These are phyloP conservation scores for Nitzschia sp. DNA, from an alignment of 108 stramenopile species.

Conservation along the genomic window DNA sequence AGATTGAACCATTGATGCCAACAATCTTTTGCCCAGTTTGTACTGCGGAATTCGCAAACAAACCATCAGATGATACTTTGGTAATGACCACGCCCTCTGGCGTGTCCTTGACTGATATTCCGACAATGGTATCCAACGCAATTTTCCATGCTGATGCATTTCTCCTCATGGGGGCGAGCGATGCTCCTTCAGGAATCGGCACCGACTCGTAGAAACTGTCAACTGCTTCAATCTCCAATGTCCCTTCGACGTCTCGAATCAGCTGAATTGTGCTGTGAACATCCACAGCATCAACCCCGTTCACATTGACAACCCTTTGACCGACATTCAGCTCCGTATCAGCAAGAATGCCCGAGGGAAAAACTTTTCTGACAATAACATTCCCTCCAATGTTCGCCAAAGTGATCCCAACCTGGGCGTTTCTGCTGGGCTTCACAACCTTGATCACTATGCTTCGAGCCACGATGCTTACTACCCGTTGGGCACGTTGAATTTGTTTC, in stretches of 20 bases:
- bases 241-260: too few species aligned
- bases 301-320: conserved; percentile 16
- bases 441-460: neutral
- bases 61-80: conserved; percentile 10
- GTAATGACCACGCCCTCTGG: conserved; percentile 6
- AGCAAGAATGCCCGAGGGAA: conserved; percentile 11
- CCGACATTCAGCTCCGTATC: conserved; percentile 10
- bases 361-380: conserved; percentile 1
- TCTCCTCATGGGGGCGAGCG: too few species aligned
- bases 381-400: conserved; percentile 1
- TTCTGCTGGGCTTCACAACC: neutral
- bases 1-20: conserved; percentile 18
- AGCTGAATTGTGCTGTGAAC: too few species aligned
- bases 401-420: neutral
- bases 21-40: conserved; percentile 21
- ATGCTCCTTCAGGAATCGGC: too few species aligned
- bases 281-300: neutral
- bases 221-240: neutral
- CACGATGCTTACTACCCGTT: neutral
- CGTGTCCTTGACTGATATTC: neutral
- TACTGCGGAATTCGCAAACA: conserved; percentile 21
- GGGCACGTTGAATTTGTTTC: neutral
- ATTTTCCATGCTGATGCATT: neutral
- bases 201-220: too few species aligned
- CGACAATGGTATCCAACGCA: neutral